Evolutionary conservation across 176 grass and related monocot species (phyloP).

Genomic region (Musa troglodytarum): DNA sequence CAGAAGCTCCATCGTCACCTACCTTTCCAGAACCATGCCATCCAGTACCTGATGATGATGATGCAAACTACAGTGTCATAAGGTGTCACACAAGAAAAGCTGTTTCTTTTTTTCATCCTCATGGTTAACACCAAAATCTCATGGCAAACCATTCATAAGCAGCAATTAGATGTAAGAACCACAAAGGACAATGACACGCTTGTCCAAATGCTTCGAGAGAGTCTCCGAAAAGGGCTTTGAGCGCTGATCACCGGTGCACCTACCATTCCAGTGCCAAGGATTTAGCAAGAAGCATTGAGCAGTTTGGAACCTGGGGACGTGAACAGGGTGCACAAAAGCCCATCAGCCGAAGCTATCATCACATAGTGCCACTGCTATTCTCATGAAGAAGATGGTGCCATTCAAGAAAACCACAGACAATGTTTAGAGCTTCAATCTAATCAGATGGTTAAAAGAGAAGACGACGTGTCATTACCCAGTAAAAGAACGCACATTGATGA

Average conservation of each 20-base stretch:
- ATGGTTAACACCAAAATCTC: not conserved
- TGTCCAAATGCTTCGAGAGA: constrained; percentile 16
- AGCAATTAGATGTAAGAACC: not conserved
- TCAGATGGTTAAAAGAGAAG: too few species aligned
- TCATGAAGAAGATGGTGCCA: too few species aligned
- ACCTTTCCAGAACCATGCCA: constrained; percentile 58
- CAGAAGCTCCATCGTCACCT: constrained; percentile 66
- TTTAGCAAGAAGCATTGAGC: constrained; percentile 29
- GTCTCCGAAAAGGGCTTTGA: constrained; percentile 38
- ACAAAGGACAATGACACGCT: not conserved
- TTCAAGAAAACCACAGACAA: too few species aligned
- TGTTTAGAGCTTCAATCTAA: too few species aligned
- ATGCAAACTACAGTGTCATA: not conserved
- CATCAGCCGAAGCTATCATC: constrained; percentile 3
- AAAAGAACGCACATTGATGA: too few species aligned
- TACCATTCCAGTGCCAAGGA: constrained; percentile 34
- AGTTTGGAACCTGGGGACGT: constrained; percentile 17
- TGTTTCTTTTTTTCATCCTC: not conserved
- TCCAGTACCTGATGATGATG: constrained; percentile 59
- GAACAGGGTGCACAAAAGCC: constrained; percentile 56
- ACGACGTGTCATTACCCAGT: too few species aligned
- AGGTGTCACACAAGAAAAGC: not conserved
- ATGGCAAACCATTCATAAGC: not conserved
- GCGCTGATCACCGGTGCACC: not conserved
- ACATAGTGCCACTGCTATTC: not conserved